phyloP scores from a whole-genome alignment of 805 yeast species.

The Pichia cabralensis region DNA sequence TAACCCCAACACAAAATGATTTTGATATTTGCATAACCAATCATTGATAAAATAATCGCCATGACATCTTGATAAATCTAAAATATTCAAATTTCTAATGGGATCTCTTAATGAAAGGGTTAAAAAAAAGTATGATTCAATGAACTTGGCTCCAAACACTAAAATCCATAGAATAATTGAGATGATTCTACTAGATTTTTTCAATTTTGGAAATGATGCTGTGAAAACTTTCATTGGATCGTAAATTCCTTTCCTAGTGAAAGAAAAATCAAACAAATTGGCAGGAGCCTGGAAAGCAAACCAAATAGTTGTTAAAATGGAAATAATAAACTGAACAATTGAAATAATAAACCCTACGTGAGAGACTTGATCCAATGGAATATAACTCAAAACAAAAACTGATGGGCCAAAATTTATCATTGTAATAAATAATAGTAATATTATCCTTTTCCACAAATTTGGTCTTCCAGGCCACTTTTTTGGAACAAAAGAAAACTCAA shows the following conservation, averaged over 20 bases:
- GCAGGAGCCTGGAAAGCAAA: slow-evolving; percentile 32
- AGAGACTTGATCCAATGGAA: slow-evolving; percentile 29
- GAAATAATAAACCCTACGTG: slow-evolving; percentile 30
- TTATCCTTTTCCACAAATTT: slow-evolving; percentile 26
- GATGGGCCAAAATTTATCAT: slow-evolving; percentile 32
- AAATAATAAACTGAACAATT: slow-evolving; percentile 32
- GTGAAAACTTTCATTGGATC: slow-evolving; percentile 33
- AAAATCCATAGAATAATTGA: slow-evolving; percentile 38
- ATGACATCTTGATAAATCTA: slow-evolving; percentile 34
- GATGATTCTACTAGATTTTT: slow-evolving; percentile 28
- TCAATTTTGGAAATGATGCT: slow-evolving; percentile 32
- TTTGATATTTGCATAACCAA: slow-evolving; percentile 33
- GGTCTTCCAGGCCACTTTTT: slow-evolving; percentile 39
- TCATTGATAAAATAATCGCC: slow-evolving; percentile 35
- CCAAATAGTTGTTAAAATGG: slow-evolving; percentile 33
- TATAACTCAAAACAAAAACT: slow-evolving; percentile 28
- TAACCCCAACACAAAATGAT: slow-evolving; percentile 31
- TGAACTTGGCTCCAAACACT: slow-evolving; percentile 39
- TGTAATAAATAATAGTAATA: slow-evolving; percentile 24
- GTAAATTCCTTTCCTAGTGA: slow-evolving; percentile 17
- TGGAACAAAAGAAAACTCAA: slow-evolving; percentile 39
- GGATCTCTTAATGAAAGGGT: slow-evolving; percentile 46
- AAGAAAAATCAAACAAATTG: slow-evolving; percentile 22
- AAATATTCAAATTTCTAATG: slow-evolving; percentile 34
- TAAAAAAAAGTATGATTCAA: slow-evolving; percentile 44